phyloP scores from a whole-genome alignment of 78 protist genomes.

The Chrysochromulina parva region DNA sequence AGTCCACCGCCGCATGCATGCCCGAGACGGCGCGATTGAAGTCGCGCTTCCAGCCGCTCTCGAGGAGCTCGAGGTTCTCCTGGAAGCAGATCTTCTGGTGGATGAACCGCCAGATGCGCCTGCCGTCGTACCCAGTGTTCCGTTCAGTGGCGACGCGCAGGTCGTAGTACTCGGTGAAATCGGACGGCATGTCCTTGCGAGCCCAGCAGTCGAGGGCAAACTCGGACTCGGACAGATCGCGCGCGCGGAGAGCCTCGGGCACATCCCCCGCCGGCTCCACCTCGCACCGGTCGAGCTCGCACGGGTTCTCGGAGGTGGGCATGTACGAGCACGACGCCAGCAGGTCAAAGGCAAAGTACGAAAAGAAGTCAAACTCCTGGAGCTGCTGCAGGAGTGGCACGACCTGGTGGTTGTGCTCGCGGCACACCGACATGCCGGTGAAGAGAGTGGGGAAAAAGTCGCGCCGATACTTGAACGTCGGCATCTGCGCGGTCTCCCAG shows the following conservation, averaged over 20 bases:
- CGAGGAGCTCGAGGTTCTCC: neutral
- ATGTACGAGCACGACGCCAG: neutral
- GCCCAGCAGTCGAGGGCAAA: neutral
- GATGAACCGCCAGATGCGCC: constrained; percentile 8
- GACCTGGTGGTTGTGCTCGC: neutral
- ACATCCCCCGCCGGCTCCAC: neutral
- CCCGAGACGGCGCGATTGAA: neutral
- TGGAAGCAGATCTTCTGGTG: constrained; percentile 9
- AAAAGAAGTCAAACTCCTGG: neutral
- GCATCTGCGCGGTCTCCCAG: too few relatives aligned
- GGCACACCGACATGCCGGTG: too few relatives aligned
- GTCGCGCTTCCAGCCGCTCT: neutral
- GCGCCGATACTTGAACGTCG: too few relatives aligned
- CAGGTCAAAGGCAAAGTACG: neutral
- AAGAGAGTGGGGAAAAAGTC: too few relatives aligned
- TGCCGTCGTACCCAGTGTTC: constrained; percentile 1
- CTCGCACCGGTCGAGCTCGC: constrained; percentile 10
- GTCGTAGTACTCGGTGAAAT: constrained; percentile 1
- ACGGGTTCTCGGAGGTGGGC: neutral
- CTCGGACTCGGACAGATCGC: neutral
- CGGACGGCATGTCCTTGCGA: neutral
- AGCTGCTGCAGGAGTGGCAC: neutral
- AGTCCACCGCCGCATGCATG: neutral
- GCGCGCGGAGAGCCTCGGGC: neutral
- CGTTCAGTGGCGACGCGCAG: neutral